phyloP scores from a whole-genome alignment of 208 protist genomes.

The Crithidia thermophila region DNA sequence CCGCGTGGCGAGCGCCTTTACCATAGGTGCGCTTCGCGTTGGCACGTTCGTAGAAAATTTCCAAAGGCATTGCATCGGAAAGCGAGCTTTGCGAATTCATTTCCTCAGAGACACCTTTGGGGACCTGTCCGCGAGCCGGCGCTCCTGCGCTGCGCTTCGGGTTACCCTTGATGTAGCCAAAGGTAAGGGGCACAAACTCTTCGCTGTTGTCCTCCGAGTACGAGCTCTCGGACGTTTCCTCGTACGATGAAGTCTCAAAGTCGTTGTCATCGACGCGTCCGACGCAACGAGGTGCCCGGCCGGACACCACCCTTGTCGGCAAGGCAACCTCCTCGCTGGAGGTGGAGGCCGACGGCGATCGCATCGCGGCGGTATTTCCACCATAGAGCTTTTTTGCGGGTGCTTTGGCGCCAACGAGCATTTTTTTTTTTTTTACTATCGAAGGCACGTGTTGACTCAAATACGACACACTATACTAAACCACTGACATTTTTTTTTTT shows the following conservation, averaged over 20 bases:
- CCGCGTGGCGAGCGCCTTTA: not conserved
- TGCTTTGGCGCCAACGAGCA: conserved; percentile 1
- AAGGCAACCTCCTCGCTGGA: conserved; percentile 18
- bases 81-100: conserved; percentile 11
- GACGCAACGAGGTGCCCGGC: conserved; percentile 8
- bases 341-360: conserved; percentile 18
- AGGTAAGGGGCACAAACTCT: conserved; percentile 58
- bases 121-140: conserved; percentile 10
- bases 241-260: conserved; percentile 32
- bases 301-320: conserved; percentile 18
- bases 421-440: too few species aligned
- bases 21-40: conserved; percentile 20
- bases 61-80: conserved; percentile 20
- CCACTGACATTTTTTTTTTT: not conserved
- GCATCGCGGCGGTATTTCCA: not conserved
- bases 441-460: too few species aligned
- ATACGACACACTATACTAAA: too few species aligned
- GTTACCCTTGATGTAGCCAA: conserved; percentile 49
- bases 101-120: conserved; percentile 25
- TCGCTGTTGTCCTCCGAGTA: conserved; percentile 65
- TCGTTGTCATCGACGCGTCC: conserved; percentile 33
- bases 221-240: conserved; percentile 30
- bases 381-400: not conserved
- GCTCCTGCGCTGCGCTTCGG: conserved; percentile 29
- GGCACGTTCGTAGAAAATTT: conserved; percentile 17